Evolutionary conservation across 1,284 basidiomycete genomes (phyloP), one percentile per base, ranked within the genome.

Genomic region (Cutaneotrichosporon dermatis): DNA sequence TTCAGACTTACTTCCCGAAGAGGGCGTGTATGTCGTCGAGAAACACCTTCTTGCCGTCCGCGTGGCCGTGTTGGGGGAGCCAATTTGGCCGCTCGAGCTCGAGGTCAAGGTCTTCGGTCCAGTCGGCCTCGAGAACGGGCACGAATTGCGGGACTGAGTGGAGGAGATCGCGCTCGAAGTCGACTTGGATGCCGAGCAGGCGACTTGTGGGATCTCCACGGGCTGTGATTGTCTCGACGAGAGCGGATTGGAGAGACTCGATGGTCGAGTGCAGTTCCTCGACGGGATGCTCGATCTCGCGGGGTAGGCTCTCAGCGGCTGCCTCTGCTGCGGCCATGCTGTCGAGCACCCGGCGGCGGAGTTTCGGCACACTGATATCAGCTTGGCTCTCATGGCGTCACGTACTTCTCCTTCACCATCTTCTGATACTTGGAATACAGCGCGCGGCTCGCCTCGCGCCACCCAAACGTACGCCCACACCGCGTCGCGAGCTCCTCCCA

Each of bases 401-500:
- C 61, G 39, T 43, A 66, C 66, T 46, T 62, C 4, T 56, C 48
- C 3, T 15, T 34, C 0, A 64, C 54, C 4, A 59, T 43, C 10
- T 34, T n/a, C 8, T 42, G 16, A 16, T 50, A 57, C 13, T n/a
- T 34, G 3, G 15, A 12, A 8, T 37, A 37, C 3, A 51, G 36
- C 7, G 16, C 44, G 4, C 41, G 42, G n/a, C 43, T 33, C 3
- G 51, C 44, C 3, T 61, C 42, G 3, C 25, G 12, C 34, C 61
- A 63, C 3, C 63, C 63, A 15, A 65, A 65, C n/a, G 39, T 5
- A 11, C 57, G 36, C 3, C 59, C 54, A 8, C 34, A 12, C 11
- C 33, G 5, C 3, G 44, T 39, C 4, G 59, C 58, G 9, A 69
- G 34, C 8, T 36, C 41, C 2, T 7, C 8, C 69, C 69, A 71